Conservation (phyloP, 2,329 filamentous ascomycete genomes). For the Hypomyces perniciosus region DNA sequence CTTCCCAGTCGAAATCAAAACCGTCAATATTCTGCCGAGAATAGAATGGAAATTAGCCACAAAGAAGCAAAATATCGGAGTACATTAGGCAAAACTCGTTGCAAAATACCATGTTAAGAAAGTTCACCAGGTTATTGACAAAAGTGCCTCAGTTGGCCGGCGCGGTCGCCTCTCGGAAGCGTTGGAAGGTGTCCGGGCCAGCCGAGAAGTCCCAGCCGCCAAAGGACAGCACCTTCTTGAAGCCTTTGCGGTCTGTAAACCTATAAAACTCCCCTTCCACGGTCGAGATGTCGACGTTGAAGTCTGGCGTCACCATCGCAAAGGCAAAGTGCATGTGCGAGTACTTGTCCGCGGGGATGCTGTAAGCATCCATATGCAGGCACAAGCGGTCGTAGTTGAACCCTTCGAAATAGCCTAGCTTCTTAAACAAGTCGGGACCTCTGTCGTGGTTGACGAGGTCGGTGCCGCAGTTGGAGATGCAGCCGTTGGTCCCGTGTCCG, state of each 20-base stretch:
- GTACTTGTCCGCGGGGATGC: constrained; percentile 14
- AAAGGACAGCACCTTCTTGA: constrained; percentile 24
- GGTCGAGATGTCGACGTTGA: constrained; percentile 19
- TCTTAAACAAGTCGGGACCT: too few relatives aligned
- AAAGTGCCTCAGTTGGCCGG: constrained; percentile 28
- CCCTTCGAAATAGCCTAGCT: too few relatives aligned
- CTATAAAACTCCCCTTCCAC: background rate
- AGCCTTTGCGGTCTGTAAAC: constrained; percentile 20
- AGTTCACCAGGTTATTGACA: constrained; percentile 27
- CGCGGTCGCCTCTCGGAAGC: constrained; percentile 17
- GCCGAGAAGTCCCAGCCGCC: constrained; percentile 24
- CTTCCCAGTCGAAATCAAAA: constrained; percentile 39
- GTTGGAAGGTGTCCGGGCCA: constrained; percentile 6
- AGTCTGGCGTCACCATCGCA: constrained; percentile 17
- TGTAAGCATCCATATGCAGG: constrained; percentile 19
- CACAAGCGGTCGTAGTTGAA: constrained; percentile 12
- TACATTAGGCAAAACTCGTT: too few relatives aligned
- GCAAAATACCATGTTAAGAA: constrained; percentile 27
- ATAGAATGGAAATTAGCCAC: too few relatives aligned
- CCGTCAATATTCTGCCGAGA: constrained; percentile 30
- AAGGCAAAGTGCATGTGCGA: constrained; percentile 23
- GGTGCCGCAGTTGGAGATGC: too few relatives aligned
- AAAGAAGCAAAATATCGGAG: too few relatives aligned
- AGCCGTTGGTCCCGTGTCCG: too few relatives aligned
- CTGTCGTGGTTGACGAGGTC: too few relatives aligned